Evolutionary conservation across 2,329 filamentous ascomycete species (phyloP).

Genomic region (Phaeosphaeria sp.): DNA sequence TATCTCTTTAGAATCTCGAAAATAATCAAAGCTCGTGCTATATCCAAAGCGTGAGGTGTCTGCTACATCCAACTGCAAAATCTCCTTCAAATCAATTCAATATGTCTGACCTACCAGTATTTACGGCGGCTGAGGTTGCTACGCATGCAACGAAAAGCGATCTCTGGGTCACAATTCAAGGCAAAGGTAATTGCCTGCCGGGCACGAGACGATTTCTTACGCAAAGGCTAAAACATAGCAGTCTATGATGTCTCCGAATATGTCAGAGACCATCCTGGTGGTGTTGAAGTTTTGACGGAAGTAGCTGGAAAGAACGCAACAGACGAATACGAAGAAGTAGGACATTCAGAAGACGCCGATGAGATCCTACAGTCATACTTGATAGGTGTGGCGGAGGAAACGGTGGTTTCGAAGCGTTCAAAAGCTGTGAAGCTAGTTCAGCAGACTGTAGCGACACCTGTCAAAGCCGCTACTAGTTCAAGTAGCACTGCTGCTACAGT

Average conservation of each 20-base stretch:
- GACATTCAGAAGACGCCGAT: conserved; percentile 55
- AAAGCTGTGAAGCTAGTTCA: conserved; percentile 48
- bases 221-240: conserved; percentile 8
- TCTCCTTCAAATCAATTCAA: background rate
- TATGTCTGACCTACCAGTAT: conserved; percentile 21
- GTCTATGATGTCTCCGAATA: conserved; percentile 68
- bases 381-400: conserved; percentile 28
- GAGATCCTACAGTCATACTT: conserved; percentile 50
- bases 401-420: conserved; percentile 18
- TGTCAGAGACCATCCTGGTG: conserved; percentile 62
- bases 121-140: conserved; percentile 49
- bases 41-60: background rate
- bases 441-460: conserved; percentile 25
- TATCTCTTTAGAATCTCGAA: conserved; percentile 4
- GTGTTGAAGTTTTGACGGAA: conserved; percentile 49
- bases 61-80: background rate
- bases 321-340: conserved; percentile 52
- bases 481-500: conserved; percentile 8
- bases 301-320: conserved; percentile 53
- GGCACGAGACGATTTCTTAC: background rate
- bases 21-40: conserved; percentile 7
- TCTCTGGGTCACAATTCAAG: conserved; percentile 62
- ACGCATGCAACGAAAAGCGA: conserved; percentile 57
- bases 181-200: conserved; percentile 41
- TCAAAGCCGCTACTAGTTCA: conserved; percentile 1